Evolutionary conservation across 768 basidiomycete species (phyloP).

Genomic region (Saitozyma sp.): DNA sequence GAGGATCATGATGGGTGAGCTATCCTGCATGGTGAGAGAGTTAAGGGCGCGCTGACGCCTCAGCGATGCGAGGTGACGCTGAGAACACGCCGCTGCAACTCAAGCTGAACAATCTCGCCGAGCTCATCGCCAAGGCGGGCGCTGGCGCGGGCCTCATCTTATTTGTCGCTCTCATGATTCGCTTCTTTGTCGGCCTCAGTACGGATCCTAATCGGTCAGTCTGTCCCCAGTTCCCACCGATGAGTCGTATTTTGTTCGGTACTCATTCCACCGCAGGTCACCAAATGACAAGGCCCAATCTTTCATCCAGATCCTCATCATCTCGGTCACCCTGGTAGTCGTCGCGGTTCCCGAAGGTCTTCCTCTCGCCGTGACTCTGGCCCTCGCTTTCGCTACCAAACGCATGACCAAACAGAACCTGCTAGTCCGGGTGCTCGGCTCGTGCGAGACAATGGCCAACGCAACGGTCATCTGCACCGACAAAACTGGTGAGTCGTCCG

Average conservation of each 20-base stretch:
- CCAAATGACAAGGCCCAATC: conserved; percentile 80
- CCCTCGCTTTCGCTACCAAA: conserved; percentile 93
- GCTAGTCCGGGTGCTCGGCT: conserved; percentile 90
- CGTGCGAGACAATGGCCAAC: conserved; percentile 99
- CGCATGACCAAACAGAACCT: conserved; percentile 97
- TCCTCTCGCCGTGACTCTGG: conserved; percentile 92
- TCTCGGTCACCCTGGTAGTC: conserved; percentile 86
- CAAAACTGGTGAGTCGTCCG: conserved; percentile 31
- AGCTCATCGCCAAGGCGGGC: conserved; percentile 90
- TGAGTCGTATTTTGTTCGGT: no score
- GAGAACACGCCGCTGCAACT: conserved; percentile 90
- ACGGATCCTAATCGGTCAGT: conserved; percentile 60
- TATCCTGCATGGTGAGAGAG: no score
- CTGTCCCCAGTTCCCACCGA: no score
- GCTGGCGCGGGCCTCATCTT: conserved; percentile 76
- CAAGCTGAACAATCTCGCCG: conserved; percentile 91
- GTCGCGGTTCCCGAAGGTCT: conserved; percentile 90
- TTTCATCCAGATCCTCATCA: conserved; percentile 91
- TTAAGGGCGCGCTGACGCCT: conserved; percentile 2
- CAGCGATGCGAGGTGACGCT: conserved; percentile 80
- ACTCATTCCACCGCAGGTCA: conserved; percentile 42
- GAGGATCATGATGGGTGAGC: conserved; percentile 92
- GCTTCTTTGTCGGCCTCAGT: conserved; percentile 87
- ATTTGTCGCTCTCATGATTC: conserved; percentile 82
- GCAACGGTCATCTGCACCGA: conserved; percentile 72